phyloP scores from a whole-genome alignment of 148 eudicot species.

The Nepenthes gracilis region DNA sequence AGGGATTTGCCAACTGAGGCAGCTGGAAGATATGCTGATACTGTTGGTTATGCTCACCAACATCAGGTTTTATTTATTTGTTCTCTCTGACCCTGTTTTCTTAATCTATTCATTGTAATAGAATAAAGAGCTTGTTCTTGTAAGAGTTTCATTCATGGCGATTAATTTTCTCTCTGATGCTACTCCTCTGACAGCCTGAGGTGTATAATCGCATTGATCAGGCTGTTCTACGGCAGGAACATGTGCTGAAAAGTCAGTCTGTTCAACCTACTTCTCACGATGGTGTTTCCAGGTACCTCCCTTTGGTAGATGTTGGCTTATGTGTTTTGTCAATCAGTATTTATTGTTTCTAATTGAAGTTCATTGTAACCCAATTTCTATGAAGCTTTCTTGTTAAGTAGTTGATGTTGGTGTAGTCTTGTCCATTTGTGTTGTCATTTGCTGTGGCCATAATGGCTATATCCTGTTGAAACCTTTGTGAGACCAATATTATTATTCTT shows the following conservation, averaged over 20 bases:
- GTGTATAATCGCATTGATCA: slow-evolving; percentile 77
- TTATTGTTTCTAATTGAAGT: not conserved
- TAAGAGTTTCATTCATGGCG: not conserved
- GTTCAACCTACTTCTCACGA: slow-evolving; percentile 74
- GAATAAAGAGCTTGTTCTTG: no score
- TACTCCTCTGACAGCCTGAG: slow-evolving; percentile 40
- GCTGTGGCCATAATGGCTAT: slow-evolving; percentile 12
- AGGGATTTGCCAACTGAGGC: slow-evolving; percentile 53
- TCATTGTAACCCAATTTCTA: not conserved
- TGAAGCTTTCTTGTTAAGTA: no score
- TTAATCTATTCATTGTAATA: not conserved
- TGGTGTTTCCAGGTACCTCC: slow-evolving; percentile 61
- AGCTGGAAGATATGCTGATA: slow-evolving; percentile 48
- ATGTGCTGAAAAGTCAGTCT: slow-evolving; percentile 56
- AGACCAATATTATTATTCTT: slow-evolving; percentile 16
- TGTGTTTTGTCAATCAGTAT: slow-evolving; percentile 4
- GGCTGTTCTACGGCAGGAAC: slow-evolving; percentile 42
- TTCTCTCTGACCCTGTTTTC: not conserved
- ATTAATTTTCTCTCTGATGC: not conserved
- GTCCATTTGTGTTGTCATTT: slow-evolving; percentile 5
- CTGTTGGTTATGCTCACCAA: slow-evolving; percentile 46
- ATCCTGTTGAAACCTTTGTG: slow-evolving; percentile 13
- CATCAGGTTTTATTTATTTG: slow-evolving; percentile 45
- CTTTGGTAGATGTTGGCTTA: slow-evolving; percentile 3
- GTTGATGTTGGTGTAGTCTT: not conserved